Base-by-base conservation (phyloP, 2,329 filamentous ascomycete species). In the Aschersonia sp. region DNA sequence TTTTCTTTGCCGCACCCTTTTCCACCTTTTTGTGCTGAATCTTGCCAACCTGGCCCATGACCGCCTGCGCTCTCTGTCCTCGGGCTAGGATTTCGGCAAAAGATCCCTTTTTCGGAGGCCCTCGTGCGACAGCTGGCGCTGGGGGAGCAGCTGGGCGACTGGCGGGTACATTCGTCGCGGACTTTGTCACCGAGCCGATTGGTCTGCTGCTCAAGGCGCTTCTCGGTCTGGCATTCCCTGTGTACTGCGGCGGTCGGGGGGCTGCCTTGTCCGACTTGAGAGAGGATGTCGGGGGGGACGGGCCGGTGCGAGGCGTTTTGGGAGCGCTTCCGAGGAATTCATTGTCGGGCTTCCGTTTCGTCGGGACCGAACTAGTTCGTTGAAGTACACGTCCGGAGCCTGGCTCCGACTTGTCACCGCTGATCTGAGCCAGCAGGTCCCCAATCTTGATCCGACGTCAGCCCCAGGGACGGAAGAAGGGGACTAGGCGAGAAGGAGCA, bases 1-100 rank as follows among this genome's bases (percentile, higher is more conserved):
- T 72, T 50, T 70, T 72, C 60, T 71, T 83, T 6, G 50, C 70
- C 6, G 73, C 65, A n/a, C 73, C 63, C 56, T 79, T 83, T 54
- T 84, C 83, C 2, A 80, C 74, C 22, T 81, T 72, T 59, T 87
- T 87, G 62, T 87, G 83, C 59, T 86, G 83, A 54, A 87, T 85
- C 55, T 78, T 79, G 48, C 82, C 83, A 30, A 83, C 71, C 54
- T 74, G 74, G n/a, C 69, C 74, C 67, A 77, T 74, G 41, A 66
- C 69, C 40, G 68, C 70, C 56, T 84, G 77, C 10, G 77, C 81
- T 51, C 77, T 77, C 57, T 84, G 79, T 32, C 79, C 85, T 54
- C 82, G 74, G 48, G 81, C 81, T 65, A 89, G 72, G 50, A 87
- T 83, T 56, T 87, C 83, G 39, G 80, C 77, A 60, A 79, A 89